Percentiles rank a stretch among this genome's conserved stretches.
phyloP scores from a whole-genome alignment of 768 basidiomycete species.

The Galerina sulciceps region DNA sequence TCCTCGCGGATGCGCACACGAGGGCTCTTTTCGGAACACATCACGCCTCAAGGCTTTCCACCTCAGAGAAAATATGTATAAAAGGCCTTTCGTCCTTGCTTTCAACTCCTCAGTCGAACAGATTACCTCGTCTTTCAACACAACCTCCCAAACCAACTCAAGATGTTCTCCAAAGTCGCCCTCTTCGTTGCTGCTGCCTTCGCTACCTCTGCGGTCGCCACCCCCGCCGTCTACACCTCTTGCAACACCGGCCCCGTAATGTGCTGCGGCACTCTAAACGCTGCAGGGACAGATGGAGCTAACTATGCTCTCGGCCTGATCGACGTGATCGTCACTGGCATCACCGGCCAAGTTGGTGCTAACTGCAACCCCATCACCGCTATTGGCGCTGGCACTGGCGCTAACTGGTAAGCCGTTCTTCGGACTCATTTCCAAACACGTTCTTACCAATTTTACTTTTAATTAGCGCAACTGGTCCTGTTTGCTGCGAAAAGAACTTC shows the following conservation, averaged over 20 bases:
- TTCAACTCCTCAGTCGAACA: constrained; percentile 7
- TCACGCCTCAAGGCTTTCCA: not conserved
- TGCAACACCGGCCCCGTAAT: constrained; percentile 24
- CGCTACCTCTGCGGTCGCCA: constrained; percentile 11
- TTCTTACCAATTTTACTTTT: not conserved
- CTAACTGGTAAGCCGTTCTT: constrained; percentile 13
- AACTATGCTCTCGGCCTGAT: constrained; percentile 8
- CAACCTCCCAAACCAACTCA: not conserved
- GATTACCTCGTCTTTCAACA: not conserved
- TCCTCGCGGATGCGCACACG: no score
- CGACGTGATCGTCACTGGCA: constrained; percentile 10
- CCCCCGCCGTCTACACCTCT: not conserved
- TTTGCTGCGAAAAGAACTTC: constrained; percentile 16
- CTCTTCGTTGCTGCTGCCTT: constrained; percentile 14
- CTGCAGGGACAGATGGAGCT: not conserved
- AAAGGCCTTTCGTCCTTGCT: not conserved
- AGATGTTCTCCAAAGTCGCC: constrained; percentile 18
- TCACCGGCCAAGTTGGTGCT: constrained; percentile 18
- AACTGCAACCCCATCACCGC: constrained; percentile 24
- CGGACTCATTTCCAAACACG: not conserved
- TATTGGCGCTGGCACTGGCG: constrained; percentile 18
- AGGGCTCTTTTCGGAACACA: not conserved
- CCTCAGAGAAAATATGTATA: not conserved
- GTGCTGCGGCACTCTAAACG: constrained; percentile 21
- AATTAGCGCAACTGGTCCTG: constrained; percentile 5